Evolutionary conservation across 495 filamentous ascomycete genomes (phyloP), one percentile per base, ranked within the genome.

Genomic region (Xylaria cubensis): DNA sequence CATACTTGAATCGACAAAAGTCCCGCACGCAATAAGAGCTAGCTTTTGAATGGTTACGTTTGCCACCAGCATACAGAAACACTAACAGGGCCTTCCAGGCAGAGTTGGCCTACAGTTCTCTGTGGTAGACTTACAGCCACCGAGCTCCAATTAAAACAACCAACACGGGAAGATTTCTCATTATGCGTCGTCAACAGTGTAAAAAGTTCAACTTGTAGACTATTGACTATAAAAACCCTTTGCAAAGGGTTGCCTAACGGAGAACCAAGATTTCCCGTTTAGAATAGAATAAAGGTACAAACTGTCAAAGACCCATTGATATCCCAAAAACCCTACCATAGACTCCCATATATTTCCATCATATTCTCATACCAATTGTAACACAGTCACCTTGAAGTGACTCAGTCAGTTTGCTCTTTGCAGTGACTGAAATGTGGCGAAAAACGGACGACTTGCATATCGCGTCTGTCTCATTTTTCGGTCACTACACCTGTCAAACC

Each of bases 401-500:
- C n/a, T 21, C n/a, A 24, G 7, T 64, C 63, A 65, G 41, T 36
- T 12, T 10, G 63, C 63, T 44, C 15, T 29, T 65, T 65, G n/a
- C n/a, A 6, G 8, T 32, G 41, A 32, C 12, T 29, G 39, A 64
- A 56, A 56, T 32, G 50, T 26, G 15, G 53, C 1, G 8, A 56
- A 24, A 29, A 56, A 32, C n/a, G 58, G 7, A 39, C 10, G 10
- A 21, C 17, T 21, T 61, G 4, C 17, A 21, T 17, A 1, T 10
- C 12, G 58, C 17, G 1, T 17, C 61, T 56, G 41, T 19, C 64
- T 79, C 36, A 42, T 58, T 79, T 79, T 71, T 76, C 75, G 46
- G 72, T 71, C 2, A 76, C 67, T 36, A 79, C 67, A 21, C 77
- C 75, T 59, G 74, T 76, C 36, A 79, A 64, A 7, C 70, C 72